Base-by-base conservation (phyloP, 2,329 filamentous ascomycete genomes). In the Pseudocercospora fuligena region DNA sequence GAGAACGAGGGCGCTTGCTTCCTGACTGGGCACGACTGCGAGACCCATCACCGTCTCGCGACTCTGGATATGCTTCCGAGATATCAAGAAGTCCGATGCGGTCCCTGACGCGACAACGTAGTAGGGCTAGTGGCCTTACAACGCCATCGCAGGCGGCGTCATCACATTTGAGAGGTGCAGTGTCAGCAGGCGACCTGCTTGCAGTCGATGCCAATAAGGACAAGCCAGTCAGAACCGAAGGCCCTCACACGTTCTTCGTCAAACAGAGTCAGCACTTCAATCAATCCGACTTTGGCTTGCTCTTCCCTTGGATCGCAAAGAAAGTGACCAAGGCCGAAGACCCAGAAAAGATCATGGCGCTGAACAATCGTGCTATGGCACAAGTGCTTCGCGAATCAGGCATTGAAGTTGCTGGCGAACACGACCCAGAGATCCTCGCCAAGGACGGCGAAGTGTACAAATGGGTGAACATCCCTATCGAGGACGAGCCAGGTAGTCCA, bases 331-430 rank as follows among this genome's bases (percentile, higher is more conserved):
- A 85, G 63, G 83, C 82, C 0, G 80, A 97, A 81, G 76, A 93
- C 80, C 76, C 95, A 81, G 75, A 97, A 81, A 59, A 93, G 90
- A 76, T 97, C 88, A 80, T 97, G 86, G 75, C 95, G 80, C 82
- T 99, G 88, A 80, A 98, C 89, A 47, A 93, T 87, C 68, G 97
- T 80, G 68, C 97, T 85, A 73, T 97, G 79, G 80, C 97, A 89
- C 74, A 98, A 82, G 69, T 92, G 84, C 78, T 92, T 47, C 73
- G 83, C n/a, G 78, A 83, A 33, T 73, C 72, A 12, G 79, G 79
- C 0, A 72, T 80, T 1, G 78, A 82, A 66, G 78, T 85, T 3
- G 80, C 80, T 3, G 80, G 79, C 40, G 73, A 73, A 4, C 65
- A 73, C 19, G 82, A 83, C 65, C 60, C 76, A 40, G 82, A 83